Conservation (phyloP, 2,329 filamentous ascomycete genomes). For the Pyrenochaeta sp. region DNA sequence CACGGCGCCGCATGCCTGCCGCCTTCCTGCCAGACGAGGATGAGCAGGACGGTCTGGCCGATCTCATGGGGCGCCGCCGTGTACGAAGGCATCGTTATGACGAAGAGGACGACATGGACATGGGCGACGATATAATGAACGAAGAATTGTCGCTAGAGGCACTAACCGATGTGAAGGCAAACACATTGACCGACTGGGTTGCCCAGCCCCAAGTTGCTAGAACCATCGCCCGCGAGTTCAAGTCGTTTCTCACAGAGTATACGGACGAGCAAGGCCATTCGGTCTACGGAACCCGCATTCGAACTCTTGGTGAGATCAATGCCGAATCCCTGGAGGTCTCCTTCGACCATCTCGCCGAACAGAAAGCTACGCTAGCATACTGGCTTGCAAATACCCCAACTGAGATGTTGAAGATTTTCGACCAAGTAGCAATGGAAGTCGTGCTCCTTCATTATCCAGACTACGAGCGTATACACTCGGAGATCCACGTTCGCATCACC, state of each 20-base stretch:
- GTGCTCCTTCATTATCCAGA: conserved; percentile 96
- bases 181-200: conserved; percentile 95
- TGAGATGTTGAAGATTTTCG: conserved; percentile 96
- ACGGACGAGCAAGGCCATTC: conserved; percentile 88
- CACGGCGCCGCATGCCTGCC: conserved; percentile 70
- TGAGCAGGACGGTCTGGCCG: conserved; percentile 83
- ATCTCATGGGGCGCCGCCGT: conserved; percentile 85
- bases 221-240: conserved; percentile 96
- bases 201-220: conserved; percentile 87
- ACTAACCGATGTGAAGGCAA: conserved; percentile 89
- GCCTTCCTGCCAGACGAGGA: conserved; percentile 84
- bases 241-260: conserved; percentile 95
- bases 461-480: conserved; percentile 95
- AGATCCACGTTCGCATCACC: conserved; percentile 96
- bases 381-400: conserved; percentile 94
- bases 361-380: conserved; percentile 93
- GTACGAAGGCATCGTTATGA: conserved; percentile 90
- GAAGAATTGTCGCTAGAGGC: conserved; percentile 93
- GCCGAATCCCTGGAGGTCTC: conserved; percentile 96
- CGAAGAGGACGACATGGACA: conserved; percentile 89
- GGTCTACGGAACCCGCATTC: conserved; percentile 92
- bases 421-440: conserved; percentile 95
- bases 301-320: conserved; percentile 96
- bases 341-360: conserved; percentile 87
- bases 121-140: conserved; percentile 93